Percentiles rank a stretch among this genome's conserved stretches.
Conservation (phyloP, 1,284 basidiomycete species). For the Anthracocystis panici-leucophaei region DNA sequence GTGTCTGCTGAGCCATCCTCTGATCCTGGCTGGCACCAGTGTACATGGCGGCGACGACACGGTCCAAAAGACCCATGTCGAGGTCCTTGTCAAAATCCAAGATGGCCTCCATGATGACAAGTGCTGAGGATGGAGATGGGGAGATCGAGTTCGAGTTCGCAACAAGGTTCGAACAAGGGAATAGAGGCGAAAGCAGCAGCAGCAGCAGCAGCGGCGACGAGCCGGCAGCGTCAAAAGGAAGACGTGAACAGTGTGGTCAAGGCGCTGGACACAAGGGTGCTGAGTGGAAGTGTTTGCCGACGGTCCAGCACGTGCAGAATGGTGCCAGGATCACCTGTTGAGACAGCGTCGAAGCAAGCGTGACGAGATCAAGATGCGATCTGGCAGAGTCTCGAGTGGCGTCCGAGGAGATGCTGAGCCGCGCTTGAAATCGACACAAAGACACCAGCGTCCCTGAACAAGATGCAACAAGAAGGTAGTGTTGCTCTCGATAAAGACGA, state of each 20-base stretch:
- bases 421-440: neutral
- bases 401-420: neutral
- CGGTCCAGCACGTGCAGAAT: slow-evolving; percentile 13
- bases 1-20: slow-evolving; percentile 65
- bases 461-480: neutral
- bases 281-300: slow-evolving; percentile 2
- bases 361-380: neutral
- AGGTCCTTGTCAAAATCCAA: slow-evolving; percentile 68
- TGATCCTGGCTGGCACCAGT: slow-evolving; percentile 62
- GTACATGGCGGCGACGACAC: slow-evolving; percentile 67
- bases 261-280: neutral
- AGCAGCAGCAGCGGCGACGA: neutral
- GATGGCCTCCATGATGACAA: slow-evolving; percentile 57
- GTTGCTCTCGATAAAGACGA: neutral
- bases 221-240: slow-evolving; percentile 9
- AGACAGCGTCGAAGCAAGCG: slow-evolving; percentile 1
- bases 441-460: no score
- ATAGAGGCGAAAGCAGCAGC: neutral
- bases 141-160: neutral
- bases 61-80: slow-evolving; percentile 67
- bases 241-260: slow-evolving; percentile 3
- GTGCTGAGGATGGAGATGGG: neutral
- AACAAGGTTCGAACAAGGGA: neutral
- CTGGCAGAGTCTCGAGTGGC: neutral
- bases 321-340: neutral